Conservation (phyloP, 2,329 filamentous ascomycete species). For the Ophiostoma triangulosporum region DNA sequence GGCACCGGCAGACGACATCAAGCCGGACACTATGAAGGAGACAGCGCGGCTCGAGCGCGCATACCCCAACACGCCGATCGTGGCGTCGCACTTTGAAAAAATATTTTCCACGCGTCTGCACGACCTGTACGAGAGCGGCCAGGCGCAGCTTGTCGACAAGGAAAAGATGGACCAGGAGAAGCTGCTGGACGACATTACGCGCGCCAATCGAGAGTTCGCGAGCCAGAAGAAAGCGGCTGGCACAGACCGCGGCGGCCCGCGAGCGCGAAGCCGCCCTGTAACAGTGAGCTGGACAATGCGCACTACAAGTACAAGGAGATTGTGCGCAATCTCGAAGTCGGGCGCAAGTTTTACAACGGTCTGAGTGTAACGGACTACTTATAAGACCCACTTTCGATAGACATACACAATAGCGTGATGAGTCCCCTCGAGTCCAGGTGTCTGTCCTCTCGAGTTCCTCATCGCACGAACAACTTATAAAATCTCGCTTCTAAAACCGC, state of each 20-base stretch:
- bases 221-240: constrained; percentile 42
- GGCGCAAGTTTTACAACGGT: constrained; percentile 94
- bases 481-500: no score
- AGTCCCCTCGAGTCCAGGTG: no score
- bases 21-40: constrained; percentile 68
- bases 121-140: constrained; percentile 62
- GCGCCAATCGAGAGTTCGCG: constrained; percentile 68
- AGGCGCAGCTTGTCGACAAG: constrained; percentile 43
- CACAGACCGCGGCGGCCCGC: constrained; percentile 38
- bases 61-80: constrained; percentile 71
- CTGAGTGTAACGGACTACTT: no score
- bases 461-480: no score
- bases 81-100: constrained; percentile 79
- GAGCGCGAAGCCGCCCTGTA: constrained; percentile 83
- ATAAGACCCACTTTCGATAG: no score
- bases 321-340: constrained; percentile 77
- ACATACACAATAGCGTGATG: no score
- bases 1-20: constrained; percentile 76
- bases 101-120: constrained; percentile 76
- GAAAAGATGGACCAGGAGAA: constrained; percentile 67
- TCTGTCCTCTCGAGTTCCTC: no score
- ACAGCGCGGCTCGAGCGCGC: constrained; percentile 73
- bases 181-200: constrained; percentile 52
- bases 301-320: constrained; percentile 97
- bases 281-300: constrained; percentile 71